A percentile compares a stretch with the other conserved stretches of the same genome.
phyloP scores from a whole-genome alignment of 2,329 filamentous ascomycete genomes.

The Exophiala phaeomuriformis region DNA sequence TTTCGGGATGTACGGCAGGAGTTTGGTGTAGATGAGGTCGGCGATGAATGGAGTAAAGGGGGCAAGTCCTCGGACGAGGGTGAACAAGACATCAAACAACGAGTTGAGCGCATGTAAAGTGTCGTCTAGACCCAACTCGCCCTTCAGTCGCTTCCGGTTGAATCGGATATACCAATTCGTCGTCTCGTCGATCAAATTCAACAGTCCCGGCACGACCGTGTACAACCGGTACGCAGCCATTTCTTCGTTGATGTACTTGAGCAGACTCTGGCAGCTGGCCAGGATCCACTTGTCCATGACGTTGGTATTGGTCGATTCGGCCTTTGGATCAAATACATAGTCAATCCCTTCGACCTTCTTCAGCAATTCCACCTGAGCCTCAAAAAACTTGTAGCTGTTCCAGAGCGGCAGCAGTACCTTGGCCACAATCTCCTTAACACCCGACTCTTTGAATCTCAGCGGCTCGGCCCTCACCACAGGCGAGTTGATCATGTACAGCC shows the following conservation, averaged over 20 bases:
- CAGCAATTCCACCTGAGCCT: conserved; percentile 70
- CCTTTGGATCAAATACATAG: conserved; percentile 64
- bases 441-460: conserved; percentile 73
- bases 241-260: conserved; percentile 80
- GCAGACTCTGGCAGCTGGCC: conserved; percentile 73
- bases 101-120: conserved; percentile 88
- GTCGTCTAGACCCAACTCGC: conserved; percentile 75
- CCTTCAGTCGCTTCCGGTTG: conserved; percentile 78
- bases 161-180: conserved; percentile 94
- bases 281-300: conserved; percentile 91
- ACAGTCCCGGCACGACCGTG: conserved; percentile 73
- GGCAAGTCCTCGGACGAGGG: conserved; percentile 76
- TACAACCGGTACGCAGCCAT: conserved; percentile 72
- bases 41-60: conserved; percentile 95
- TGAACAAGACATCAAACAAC: conserved; percentile 87
- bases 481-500: conserved; percentile 87
- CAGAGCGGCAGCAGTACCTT: conserved; percentile 78
- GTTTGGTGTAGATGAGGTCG: conserved; percentile 82
- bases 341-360: conserved; percentile 75
- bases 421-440: conserved; percentile 82
- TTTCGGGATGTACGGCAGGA: conserved; percentile 74
- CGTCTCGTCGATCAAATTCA: conserved; percentile 74
- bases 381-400: conserved; percentile 92
- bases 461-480: conserved; percentile 81
- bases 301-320: conserved; percentile 66